Conservation (phyloP, 2,329 filamentous ascomycete genomes). For the Rhynchosporium graminicola region DNA sequence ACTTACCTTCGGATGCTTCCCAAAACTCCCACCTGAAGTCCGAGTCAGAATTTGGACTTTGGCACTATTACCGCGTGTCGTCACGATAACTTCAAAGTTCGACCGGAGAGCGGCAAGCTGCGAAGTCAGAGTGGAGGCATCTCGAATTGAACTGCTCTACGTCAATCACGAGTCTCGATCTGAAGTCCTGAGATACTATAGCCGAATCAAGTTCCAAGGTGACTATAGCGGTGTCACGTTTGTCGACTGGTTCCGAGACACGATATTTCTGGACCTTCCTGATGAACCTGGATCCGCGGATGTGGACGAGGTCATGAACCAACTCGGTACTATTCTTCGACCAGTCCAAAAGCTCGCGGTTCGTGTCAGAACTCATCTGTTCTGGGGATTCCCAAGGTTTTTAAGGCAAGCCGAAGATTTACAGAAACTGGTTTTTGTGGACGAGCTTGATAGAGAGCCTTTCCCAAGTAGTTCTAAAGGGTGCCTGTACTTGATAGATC, state of each 20-base stretch:
- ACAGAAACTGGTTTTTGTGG: slow-evolving; percentile 8
- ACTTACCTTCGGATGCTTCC: background rate
- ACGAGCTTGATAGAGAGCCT: slow-evolving; percentile 1
- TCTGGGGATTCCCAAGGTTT: slow-evolving; percentile 2
- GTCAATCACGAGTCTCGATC: background rate
- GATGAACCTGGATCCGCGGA: background rate
- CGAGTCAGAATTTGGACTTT: background rate
- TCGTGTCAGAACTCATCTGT: background rate
- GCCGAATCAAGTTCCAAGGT: background rate
- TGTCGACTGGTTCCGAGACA: background rate
- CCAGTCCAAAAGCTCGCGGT: background rate
- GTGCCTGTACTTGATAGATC: slow-evolving; percentile 6
- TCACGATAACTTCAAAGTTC: background rate
- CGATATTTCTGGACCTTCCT: slow-evolving; percentile 4
- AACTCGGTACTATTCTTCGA: background rate
- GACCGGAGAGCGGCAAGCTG: background rate
- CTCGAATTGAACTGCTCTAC: background rate
- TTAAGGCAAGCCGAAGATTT: background rate
- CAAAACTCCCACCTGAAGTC: slow-evolving; percentile 1
- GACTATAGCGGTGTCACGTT: background rate
- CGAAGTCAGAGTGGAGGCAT: background rate
- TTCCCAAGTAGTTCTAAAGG: slow-evolving; percentile 1
- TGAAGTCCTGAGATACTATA: background rate
- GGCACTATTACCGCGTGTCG: background rate
- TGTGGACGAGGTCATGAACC: background rate